These are phyloP conservation scores for Apiospora malaysiana DNA, from an alignment of 2,329 filamentous ascomycete genomes.

Conservation along the genomic window DNA sequence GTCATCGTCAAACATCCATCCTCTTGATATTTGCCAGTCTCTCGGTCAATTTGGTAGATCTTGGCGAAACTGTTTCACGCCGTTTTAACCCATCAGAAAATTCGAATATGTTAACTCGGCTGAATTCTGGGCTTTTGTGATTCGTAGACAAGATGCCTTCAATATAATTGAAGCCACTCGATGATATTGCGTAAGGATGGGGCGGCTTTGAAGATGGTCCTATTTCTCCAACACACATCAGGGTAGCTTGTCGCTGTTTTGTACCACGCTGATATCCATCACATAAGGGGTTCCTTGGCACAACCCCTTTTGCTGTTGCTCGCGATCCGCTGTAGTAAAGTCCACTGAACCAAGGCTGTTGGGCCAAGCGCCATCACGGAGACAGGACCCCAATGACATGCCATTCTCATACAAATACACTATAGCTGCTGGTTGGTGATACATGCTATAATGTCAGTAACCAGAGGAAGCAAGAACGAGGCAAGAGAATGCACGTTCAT, in stretches of 20 bases:
- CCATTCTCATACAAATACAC: not conserved
- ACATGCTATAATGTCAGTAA: not conserved
- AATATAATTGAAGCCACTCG: not conserved
- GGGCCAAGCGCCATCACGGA: not conserved
- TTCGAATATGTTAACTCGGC: not conserved
- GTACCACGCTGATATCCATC: not conserved
- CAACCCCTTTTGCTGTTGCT: not conserved
- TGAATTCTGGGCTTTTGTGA: not conserved
- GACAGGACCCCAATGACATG: not conserved
- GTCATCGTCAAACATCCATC: not conserved
- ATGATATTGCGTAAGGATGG: not conserved
- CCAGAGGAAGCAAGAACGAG: not conserved
- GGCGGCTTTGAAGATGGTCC: not conserved
- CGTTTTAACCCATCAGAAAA: not conserved
- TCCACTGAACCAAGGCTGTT: not conserved
- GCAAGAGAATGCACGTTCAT: not conserved
- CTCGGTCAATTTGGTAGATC: not conserved
- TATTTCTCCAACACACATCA: not conserved
- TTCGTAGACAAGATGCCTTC: not conserved
- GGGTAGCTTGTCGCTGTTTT: not conserved
- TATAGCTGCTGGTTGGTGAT: not conserved
- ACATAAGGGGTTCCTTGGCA: not conserved
- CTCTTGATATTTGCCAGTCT: not conserved
- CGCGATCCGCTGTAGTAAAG: not conserved
- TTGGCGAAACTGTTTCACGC: conserved; percentile 9